These are phyloP conservation scores for Kregervanrija fluxuum DNA, from an alignment of 805 yeast species.

Conservation along the genomic window DNA sequence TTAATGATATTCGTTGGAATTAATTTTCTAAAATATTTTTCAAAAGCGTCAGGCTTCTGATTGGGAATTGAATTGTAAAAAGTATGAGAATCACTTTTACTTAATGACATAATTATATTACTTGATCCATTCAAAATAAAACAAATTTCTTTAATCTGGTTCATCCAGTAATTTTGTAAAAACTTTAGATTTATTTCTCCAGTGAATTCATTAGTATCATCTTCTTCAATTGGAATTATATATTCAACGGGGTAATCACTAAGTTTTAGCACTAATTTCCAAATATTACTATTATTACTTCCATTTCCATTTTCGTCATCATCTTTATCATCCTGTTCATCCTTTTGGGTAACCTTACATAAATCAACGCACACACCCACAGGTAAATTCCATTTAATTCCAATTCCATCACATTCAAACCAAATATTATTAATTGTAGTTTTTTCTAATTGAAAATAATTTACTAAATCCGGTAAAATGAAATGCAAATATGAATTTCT, in stretches of 20 bases:
- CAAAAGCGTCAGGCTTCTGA: slow-evolving; percentile 19
- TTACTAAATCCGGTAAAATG: slow-evolving; percentile 30
- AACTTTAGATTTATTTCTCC: slow-evolving; percentile 8
- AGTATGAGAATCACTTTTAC: slow-evolving; percentile 49
- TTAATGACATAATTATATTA: slow-evolving; percentile 69
- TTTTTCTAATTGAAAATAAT: slow-evolving; percentile 29
- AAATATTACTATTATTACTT: slow-evolving; percentile 18
- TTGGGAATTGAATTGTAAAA: slow-evolving; percentile 44
- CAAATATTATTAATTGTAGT: slow-evolving; percentile 37
- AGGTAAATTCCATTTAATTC: slow-evolving; percentile 74
- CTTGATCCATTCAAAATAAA: slow-evolving; percentile 71
- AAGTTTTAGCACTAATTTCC: slow-evolving; percentile 40
- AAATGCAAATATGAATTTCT: slow-evolving; percentile 51
- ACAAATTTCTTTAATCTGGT: slow-evolving; percentile 78
- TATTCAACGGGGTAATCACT: slow-evolving; percentile 37
- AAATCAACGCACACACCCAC: slow-evolving; percentile 59
- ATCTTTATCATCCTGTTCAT: slow-evolving; percentile 10
- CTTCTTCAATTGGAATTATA: slow-evolving; percentile 31
- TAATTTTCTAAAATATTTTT: slow-evolving; percentile 19
- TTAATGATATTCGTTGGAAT: slow-evolving; percentile 18
- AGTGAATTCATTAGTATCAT: slow-evolving; percentile 7
- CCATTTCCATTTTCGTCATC: slow-evolving; percentile 27
- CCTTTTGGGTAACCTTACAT: slow-evolving; percentile 6
- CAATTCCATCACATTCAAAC: slow-evolving; percentile 60
- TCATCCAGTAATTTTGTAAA: slow-evolving; percentile 53